Evolutionary conservation across 2,329 filamentous ascomycete genomes (phyloP), one percentile per base, ranked within the genome.

Genomic region (Fusarium sp.): DNA sequence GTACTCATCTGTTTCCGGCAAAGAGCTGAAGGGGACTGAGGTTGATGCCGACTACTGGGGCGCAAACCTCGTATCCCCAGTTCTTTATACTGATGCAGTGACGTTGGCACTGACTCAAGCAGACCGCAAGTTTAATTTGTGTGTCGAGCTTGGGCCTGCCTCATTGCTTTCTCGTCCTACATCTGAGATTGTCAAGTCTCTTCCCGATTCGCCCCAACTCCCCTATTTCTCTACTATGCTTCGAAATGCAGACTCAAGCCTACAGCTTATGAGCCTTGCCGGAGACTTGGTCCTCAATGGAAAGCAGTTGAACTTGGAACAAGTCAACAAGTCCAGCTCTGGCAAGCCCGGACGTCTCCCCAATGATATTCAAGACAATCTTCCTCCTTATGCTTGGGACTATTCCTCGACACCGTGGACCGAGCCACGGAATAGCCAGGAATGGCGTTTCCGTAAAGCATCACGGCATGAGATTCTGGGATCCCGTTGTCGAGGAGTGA

Each of bases 71-170:
- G 68, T 73, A 15, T 73, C 71, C 0, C 71, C 71, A 4, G 71
- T 73, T 40, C 71, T 72, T 15, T 73, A 73, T 30, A 73, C 71
- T 3, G 71, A 73, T n/a, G 71, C 71, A 27, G 68, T 73, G 11
- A 55, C 31, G 6, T n/a, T 73, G n/a, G 71, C 71, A 5, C 44
- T 73, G 62, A 62, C 66, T 28, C 31, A 60, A 31, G 0, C 66
- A 36, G 60, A 70, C 16, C 60, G 40, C 34, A 73, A 70, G 43
- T 72, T 70, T 5, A 56, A 64, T 23, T 27, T 65, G 9, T 73
- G 71, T 15, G 54, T 73, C 2, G 71, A 73, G 53, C 18, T 73
- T 30, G 71, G 71, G 5, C 68, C 71, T 50, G 71, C 73, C 11
- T 65, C 71, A 39, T 44, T 73, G 2, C 66, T 73, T 12, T 72